Percentiles rank a stretch among this genome's conserved stretches.
These are phyloP conservation scores for Hamamelis virginiana DNA, from an alignment of 164 flowering plant genomes.

Conservation along the genomic window DNA sequence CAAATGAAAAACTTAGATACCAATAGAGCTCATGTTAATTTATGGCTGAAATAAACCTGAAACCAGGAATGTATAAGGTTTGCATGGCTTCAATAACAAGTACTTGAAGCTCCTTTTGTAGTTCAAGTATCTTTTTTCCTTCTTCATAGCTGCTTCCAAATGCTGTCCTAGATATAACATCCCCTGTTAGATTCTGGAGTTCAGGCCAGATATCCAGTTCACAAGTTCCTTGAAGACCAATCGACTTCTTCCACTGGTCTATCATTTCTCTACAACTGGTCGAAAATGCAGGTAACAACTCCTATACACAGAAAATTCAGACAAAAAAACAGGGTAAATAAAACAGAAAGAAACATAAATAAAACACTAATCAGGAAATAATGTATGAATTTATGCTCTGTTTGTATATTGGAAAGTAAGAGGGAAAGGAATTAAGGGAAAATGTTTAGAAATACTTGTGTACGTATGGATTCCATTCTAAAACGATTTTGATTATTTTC, in stretches of 20 bases:
- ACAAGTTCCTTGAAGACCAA: slow-evolving; percentile 18
- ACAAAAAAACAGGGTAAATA: background rate
- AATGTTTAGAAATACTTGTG: too few species aligned
- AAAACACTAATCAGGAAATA: too few species aligned
- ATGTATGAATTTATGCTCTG: too few species aligned
- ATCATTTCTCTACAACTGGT: slow-evolving; percentile 25
- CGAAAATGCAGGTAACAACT: slow-evolving; percentile 31
- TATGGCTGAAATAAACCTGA: slow-evolving; percentile 21
- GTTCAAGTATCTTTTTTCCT: slow-evolving; percentile 40
- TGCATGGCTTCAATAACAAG: slow-evolving; percentile 24
- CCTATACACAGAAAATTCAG: slow-evolving; percentile 11
- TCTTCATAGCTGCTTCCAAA: slow-evolving; percentile 44
- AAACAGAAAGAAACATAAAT: too few species aligned
- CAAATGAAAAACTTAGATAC: too few species aligned
- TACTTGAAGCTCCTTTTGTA: slow-evolving; percentile 28
- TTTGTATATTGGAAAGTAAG: too few species aligned
- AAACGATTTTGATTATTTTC: too few species aligned
- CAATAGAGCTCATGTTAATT: too few species aligned
- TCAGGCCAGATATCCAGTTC: slow-evolving; percentile 44
- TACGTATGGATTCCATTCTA: too few species aligned
- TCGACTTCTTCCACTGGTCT: slow-evolving; percentile 24
- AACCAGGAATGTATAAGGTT: slow-evolving; percentile 35
- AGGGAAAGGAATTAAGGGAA: too few species aligned
- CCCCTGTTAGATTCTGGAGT: slow-evolving; percentile 28
- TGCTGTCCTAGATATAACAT: slow-evolving; percentile 38